Base-by-base conservation (phyloP, 495 filamentous ascomycete genomes). In the Aspergillus diversus region DNA sequence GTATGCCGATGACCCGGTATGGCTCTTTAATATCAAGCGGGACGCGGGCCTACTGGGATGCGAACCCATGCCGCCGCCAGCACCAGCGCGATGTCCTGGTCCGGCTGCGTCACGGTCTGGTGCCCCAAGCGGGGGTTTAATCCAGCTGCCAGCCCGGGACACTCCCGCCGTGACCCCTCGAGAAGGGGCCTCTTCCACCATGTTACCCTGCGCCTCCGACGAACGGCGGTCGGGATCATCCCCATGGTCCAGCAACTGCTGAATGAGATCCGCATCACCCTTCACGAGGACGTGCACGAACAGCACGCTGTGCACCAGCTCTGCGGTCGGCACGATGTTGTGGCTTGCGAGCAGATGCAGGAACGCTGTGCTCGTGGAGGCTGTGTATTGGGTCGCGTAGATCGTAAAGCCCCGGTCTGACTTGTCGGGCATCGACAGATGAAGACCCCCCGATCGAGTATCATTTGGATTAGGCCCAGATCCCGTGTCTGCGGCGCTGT, bases 1-100 rank as follows among this genome's bases (percentile, higher is more conserved):
- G 0, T 81, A 80, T 7, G 81, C 86, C 1, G 86, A 89, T 63
- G 81, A 89, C 63, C 72, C 72, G 2, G 68, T 68, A 16, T 86
- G 84, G 81, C 50, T 53, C 21, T 27, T 27, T 27, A 27, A 27
- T 27, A 27, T 27, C 21, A 27, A 27, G 21, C 21, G 21, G 21
- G 21, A 27, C 21, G 21, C 21, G 2, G 21, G 21, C 21, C 21
- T 27, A 27, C 21, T 27, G 21, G 21, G 21, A 27, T 27, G 21
- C 21, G 21, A 27, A 27, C 21, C 21, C 21, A 27, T 27, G 21
- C 21, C 21, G 21, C 21, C 21, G 21, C 21, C 21, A 27, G 21
- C 21, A 27, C 21, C 21, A 27, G 21, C 21, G 21, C 21, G 21
- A 27, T 27, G 21, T 27, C 21, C 21, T 27, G 21, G 21, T 39